Evolutionary conservation across 345 rosid species (phyloP), one percentile per base, ranked within the genome.

Genomic region (Citrus inodora): DNA sequence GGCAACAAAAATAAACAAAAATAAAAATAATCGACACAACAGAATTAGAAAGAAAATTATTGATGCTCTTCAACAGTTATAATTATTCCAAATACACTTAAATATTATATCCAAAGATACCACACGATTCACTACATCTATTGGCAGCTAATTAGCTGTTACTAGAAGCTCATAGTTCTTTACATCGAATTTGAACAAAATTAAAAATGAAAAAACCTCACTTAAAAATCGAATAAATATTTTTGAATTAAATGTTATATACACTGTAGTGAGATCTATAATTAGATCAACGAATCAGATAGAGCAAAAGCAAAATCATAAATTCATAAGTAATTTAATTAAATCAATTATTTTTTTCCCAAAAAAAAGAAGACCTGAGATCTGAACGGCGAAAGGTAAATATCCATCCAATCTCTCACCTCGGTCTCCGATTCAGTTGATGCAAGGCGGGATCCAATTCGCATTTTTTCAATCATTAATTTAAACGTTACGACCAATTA

Each of bases 341-440:
- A 5, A n/a, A 38, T 22, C 16, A 73, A 46, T 53, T 51, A 32
- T 53, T 6, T 21, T 32, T 3, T 27, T 10, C 7, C 32, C 40
- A 46, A 75, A 48, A 9, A 25, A 68, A 37, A 48, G 51, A 60
- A 48, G 33, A 82, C 78, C 87, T 81, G 87, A 84, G 93, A 90
- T 88, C 91, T 85, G 85, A 84, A 35, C 24, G 28, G 21, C 30
- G 8, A 51, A 73, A 73, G 14, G 68, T 48, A 40, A 56, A 79
- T 80, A 80, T 79, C 83, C 81, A 61, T 38, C 76, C 83, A 59
- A 75, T 40, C 77, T 82, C 65, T 90, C 92, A 90, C 92, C 90
- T 82, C 93, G 89, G 94, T 73, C 92, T 92, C 97, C 87, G 96
- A 94, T 94, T 94, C 95, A 91, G 90, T 94, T 94, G 98, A 89